Evolutionary conservation across 768 basidiomycete genomes (phyloP).

Genomic region (Vishniacozyma victoriae): DNA sequence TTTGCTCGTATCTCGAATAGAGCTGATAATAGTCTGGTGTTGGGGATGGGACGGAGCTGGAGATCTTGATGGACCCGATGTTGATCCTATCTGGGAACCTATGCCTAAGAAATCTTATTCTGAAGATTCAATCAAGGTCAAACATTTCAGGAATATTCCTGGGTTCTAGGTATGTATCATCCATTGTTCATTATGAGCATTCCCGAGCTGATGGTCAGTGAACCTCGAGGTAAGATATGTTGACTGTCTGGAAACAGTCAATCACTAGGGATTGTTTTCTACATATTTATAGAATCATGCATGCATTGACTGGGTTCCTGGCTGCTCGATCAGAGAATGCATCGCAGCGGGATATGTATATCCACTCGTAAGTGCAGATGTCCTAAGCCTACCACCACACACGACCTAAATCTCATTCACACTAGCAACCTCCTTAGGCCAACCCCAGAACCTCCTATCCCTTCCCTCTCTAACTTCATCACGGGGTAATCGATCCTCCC

Average conservation of each 20-base stretch:
- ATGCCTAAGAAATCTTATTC: conserved; percentile 60
- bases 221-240: too few species aligned
- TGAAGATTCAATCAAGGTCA: conserved; percentile 60
- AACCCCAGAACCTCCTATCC: conserved; percentile 65
- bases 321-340: too few species aligned
- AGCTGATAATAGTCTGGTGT: conserved; percentile 74
- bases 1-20: background rate
- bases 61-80: conserved; percentile 93
- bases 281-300: too few species aligned
- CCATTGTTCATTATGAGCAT: background rate
- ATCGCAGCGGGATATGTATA: too few species aligned
- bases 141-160: conserved; percentile 52
- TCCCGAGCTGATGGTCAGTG: background rate
- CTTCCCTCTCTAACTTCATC: conserved; percentile 68
- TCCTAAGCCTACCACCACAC: too few species aligned
- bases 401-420: too few species aligned
- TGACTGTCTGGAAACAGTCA: too few species aligned
- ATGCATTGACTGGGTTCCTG: too few species aligned
- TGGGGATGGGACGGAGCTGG: conserved; percentile 99
- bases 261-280: too few species aligned
- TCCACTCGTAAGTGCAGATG: too few species aligned
- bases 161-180: conserved; percentile 8
- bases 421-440: conserved; percentile 16
- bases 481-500: conserved; percentile 79
- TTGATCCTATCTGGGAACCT: conserved; percentile 93